Evolutionary conservation across 768 basidiomycete genomes (phyloP).

Genomic region (Astraeus odoratus): DNA sequence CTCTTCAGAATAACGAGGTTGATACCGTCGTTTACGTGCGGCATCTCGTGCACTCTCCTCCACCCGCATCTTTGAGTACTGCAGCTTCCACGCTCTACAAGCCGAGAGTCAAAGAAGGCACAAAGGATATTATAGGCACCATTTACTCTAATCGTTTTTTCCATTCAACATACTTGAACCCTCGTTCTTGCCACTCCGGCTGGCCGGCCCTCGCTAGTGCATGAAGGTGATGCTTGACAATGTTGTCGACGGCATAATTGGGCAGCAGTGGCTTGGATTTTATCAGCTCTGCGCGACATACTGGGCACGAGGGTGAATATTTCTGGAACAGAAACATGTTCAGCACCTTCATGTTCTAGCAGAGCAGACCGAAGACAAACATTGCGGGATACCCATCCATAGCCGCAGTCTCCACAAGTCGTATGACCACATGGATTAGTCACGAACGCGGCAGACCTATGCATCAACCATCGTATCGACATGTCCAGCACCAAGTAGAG

Average conservation of each 20-base stretch:
- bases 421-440: conserved; percentile 72
- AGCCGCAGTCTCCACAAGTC: conserved; percentile 61
- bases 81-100: conserved; percentile 29
- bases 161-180: conserved; percentile 46
- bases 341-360: conserved; percentile 1
- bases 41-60: conserved; percentile 15
- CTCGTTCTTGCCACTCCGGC: conserved; percentile 47
- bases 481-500: not conserved
- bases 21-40: conserved; percentile 9
- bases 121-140: not conserved
- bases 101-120: conserved; percentile 5
- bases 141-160: conserved; percentile 47
- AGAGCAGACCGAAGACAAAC: conserved; percentile 29
- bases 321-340: conserved; percentile 20
- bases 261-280: conserved; percentile 45
- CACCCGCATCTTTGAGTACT: conserved; percentile 7
- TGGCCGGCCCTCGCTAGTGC: conserved; percentile 39
- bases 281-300: conserved; percentile 48
- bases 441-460: conserved; percentile 54
- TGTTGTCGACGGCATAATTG: conserved; percentile 55
- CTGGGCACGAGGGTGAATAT: conserved; percentile 45
- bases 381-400: conserved; percentile 50
- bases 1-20: conserved; percentile 11
- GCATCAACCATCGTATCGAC: not conserved
- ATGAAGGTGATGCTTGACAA: conserved; percentile 52